Evolutionary conservation across 2,329 filamentous ascomycete species (phyloP).

Genomic region (Fusarium sp.): DNA sequence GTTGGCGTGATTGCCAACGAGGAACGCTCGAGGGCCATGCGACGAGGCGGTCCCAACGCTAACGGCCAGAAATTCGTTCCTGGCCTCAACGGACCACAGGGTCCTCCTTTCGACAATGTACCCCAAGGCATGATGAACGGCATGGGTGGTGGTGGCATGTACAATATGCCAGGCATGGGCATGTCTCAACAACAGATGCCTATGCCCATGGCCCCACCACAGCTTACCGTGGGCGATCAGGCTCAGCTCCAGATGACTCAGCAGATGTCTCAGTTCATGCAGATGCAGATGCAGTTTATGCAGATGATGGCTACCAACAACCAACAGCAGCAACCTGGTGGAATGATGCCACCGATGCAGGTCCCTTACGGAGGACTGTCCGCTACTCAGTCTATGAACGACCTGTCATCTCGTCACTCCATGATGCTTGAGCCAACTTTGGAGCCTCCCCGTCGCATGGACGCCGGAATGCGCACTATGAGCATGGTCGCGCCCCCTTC

Average conservation of each 20-base stretch:
- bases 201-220: conserved; percentile 59
- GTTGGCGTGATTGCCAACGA: conserved; percentile 90
- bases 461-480: conserved; percentile 75
- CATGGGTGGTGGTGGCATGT: conserved; percentile 49
- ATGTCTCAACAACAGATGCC: conserved; percentile 47
- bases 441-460: conserved; percentile 59
- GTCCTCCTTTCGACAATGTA: conserved; percentile 62
- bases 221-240: conserved; percentile 74
- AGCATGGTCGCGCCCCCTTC: conserved; percentile 83
- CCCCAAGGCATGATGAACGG: conserved; percentile 57
- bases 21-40: conserved; percentile 81
- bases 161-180: conserved; percentile 48
- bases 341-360: conserved; percentile 48
- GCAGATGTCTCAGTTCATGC: conserved; percentile 89
- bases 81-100: conserved; percentile 55
- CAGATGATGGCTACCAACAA: conserved; percentile 75
- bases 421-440: conserved; percentile 62
- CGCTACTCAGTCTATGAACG: conserved; percentile 59
- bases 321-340: conserved; percentile 42
- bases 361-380: conserved; percentile 47
- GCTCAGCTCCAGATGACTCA: conserved; percentile 84
- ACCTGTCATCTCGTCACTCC: conserved; percentile 60
- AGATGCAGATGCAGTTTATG: conserved; percentile 96
- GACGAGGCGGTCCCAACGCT: conserved; percentile 81
- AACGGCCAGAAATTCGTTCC: conserved; percentile 62